Evolutionary conservation across 345 rosid species (phyloP).

Genomic region (Citrus unshiu): DNA sequence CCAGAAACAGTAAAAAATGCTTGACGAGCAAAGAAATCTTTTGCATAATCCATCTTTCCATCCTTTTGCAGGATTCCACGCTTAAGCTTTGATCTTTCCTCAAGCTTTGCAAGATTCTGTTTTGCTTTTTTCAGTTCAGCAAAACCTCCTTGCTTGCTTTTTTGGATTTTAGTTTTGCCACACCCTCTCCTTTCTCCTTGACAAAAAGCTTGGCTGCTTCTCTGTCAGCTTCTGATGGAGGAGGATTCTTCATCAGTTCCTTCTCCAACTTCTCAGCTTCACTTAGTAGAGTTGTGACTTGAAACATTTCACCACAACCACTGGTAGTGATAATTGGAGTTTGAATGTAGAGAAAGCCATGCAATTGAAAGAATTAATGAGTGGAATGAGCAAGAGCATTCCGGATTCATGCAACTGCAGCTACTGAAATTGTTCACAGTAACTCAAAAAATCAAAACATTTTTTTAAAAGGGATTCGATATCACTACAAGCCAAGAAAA

Average conservation of each 20-base stretch:
- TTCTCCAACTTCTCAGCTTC: conserved; percentile 64
- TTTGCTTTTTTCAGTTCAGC: conserved; percentile 57
- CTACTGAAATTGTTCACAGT: conserved; percentile 17
- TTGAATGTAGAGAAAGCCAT: conserved; percentile 66
- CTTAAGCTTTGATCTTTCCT: conserved; percentile 65
- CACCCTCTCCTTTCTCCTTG: conserved; percentile 62
- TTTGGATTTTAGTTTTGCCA: conserved; percentile 54
- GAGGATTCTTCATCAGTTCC: conserved; percentile 70
- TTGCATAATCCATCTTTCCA: conserved; percentile 65
- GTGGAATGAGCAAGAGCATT: conserved; percentile 84
- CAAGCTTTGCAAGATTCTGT: conserved; percentile 41
- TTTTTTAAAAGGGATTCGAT: too few species aligned
- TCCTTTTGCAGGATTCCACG: conserved; percentile 76
- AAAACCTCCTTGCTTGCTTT: conserved; percentile 63
- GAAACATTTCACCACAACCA: conserved; percentile 97
- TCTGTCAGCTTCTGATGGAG: conserved; percentile 74
- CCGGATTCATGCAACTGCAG: conserved; percentile 84
- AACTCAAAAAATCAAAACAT: too few species aligned
- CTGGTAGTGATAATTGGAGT: conserved; percentile 88
- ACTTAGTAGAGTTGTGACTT: conserved; percentile 76
- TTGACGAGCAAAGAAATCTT: conserved; percentile 79
- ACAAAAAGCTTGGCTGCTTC: conserved; percentile 60
- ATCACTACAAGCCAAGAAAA: too few species aligned
- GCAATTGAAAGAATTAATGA: conserved; percentile 76
- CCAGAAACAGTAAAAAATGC: conserved; percentile 92